Percentiles rank a stretch among this genome's conserved stretches.
Conservation (phyloP, 176 grass and related monocot genomes). For the Canna indica region DNA sequence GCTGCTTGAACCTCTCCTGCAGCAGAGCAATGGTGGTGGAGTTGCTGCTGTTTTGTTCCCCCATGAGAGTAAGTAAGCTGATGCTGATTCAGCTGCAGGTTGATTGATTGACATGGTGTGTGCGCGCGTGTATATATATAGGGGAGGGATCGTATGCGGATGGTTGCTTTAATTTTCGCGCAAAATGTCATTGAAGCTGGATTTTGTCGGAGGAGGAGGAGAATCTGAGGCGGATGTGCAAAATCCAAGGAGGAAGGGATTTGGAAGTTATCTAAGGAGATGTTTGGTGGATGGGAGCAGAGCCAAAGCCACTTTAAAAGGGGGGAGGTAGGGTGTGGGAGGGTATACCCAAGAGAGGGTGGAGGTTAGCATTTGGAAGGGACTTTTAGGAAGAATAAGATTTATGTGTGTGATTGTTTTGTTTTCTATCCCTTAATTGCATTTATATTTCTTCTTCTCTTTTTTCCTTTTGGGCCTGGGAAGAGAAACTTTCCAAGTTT, state of each 20-base stretch:
- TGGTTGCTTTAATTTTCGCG: too few species aligned
- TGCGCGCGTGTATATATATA: too few species aligned
- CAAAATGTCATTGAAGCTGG: too few species aligned
- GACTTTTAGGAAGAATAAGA: not conserved
- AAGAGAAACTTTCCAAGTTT: too few species aligned
- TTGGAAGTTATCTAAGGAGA: not conserved
- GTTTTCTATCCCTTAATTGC: not conserved
- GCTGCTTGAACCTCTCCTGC: not conserved
- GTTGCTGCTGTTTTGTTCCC: too few species aligned
- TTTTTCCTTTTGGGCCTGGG: not conserved
- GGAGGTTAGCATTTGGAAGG: not conserved
- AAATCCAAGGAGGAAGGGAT: not conserved
- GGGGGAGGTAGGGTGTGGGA: too few species aligned
- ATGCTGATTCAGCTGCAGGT: too few species aligned
- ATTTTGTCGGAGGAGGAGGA: not conserved
- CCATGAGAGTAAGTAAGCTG: too few species aligned
- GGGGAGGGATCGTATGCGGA: too few species aligned
- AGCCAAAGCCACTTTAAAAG: not conserved
- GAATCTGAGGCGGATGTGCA: not conserved
- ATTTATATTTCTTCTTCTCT: not conserved
- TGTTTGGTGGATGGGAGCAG: slow-evolving; percentile 3
- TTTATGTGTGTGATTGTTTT: not conserved
- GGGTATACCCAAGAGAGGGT: too few species aligned
- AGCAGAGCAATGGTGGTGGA: not conserved
- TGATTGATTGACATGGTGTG: too few species aligned